phyloP scores from a whole-genome alignment of 495 filamentous ascomycete species.

The Entonaema liquescens region DNA sequence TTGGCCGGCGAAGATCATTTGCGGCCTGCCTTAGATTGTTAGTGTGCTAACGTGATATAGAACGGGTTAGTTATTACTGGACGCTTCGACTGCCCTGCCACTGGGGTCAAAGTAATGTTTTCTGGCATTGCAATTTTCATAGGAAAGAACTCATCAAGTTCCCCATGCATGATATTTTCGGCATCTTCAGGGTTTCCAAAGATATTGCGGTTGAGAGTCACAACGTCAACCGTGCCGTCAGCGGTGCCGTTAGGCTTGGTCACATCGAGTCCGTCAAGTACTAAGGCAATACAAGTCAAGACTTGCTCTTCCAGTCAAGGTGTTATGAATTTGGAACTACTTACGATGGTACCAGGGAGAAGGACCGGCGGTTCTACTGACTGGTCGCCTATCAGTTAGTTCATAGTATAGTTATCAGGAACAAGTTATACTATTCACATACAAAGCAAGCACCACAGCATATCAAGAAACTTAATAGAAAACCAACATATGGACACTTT shows the following conservation, averaged over 20 bases:
- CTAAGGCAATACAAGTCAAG: neutral
- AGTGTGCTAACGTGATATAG: neutral
- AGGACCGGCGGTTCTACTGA: neutral
- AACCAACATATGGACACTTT: neutral
- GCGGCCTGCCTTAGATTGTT: neutral
- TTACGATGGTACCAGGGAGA: conserved; percentile 17
- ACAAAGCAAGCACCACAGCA: conserved; percentile 3
- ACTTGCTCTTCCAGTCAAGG: neutral
- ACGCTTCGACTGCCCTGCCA: neutral
- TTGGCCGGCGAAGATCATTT: neutral
- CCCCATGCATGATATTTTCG: neutral
- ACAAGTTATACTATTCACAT: neutral
- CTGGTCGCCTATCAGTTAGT: neutral
- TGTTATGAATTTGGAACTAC: neutral
- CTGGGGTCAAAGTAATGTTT: neutral
- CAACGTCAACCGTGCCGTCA: neutral
- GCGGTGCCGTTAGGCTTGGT: neutral
- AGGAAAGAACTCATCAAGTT: neutral
- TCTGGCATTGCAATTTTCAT: neutral
- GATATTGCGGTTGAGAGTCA: neutral
- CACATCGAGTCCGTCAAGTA: neutral
- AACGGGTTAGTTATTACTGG: neutral
- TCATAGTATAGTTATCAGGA: neutral
- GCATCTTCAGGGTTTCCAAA: neutral
- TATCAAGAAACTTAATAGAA: neutral